phyloP scores from a whole-genome alignment of 352 stramenopile species.

The Pythium coloratum region DNA sequence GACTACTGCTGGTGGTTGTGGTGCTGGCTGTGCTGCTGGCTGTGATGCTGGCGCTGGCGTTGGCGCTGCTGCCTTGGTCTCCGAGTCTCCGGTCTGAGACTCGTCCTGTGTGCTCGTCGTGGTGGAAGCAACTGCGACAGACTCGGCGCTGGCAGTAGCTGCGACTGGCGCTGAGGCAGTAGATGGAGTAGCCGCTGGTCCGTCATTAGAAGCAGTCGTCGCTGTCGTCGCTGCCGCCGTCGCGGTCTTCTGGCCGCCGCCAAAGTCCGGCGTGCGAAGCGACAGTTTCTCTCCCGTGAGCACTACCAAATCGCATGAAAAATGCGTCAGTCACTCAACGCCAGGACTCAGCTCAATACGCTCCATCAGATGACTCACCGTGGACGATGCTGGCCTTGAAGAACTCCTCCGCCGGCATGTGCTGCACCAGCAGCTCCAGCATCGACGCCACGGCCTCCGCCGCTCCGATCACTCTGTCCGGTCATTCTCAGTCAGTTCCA shows the following conservation, averaged over 20 bases:
- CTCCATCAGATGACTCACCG: conserved; percentile 30
- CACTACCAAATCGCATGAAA: conserved; percentile 27
- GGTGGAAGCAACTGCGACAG: background rate
- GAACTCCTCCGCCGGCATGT: conserved; percentile 46
- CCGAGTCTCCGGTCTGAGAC: background rate
- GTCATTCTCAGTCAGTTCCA: background rate
- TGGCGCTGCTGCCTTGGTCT: conserved; percentile 1
- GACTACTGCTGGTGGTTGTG: background rate
- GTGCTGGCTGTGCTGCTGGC: background rate
- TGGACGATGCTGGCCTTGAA: conserved; percentile 65
- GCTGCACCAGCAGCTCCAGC: conserved; percentile 47
- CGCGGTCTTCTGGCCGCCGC: background rate
- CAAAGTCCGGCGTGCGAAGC: conserved; percentile 38
- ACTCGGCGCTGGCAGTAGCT: background rate
- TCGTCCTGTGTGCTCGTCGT: background rate
- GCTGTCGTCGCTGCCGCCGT: background rate
- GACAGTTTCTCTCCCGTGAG: conserved; percentile 42
- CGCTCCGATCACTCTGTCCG: conserved; percentile 41
- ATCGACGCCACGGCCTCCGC: conserved; percentile 45
- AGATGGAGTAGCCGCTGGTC: background rate
- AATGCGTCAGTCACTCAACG: background rate
- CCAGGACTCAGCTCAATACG: background rate
- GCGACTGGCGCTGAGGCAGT: background rate
- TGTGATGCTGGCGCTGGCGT: background rate
- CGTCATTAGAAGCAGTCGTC: background rate